phyloP scores from a whole-genome alignment of 2,329 filamentous ascomycete genomes.

The Fusarium sp. region DNA sequence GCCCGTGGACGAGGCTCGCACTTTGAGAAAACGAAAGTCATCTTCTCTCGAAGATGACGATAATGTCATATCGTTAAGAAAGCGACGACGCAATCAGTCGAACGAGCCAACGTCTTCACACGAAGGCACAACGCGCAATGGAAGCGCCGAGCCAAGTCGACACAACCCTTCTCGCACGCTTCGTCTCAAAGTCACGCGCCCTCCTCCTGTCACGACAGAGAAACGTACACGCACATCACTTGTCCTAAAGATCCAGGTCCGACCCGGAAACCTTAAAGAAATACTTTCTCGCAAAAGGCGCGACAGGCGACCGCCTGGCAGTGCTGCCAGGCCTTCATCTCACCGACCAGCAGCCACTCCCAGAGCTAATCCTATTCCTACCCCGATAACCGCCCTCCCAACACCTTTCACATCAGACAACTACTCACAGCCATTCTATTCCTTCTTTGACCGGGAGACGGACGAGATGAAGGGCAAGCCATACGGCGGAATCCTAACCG shows the following conservation, averaged over 20 bases:
- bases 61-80: slow-evolving; percentile 62
- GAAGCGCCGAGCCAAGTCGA: slow-evolving; percentile 46
- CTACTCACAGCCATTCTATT: slow-evolving; percentile 85
- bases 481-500: slow-evolving; percentile 92
- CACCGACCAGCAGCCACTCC: slow-evolving; percentile 42
- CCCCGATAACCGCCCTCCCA: slow-evolving; percentile 55
- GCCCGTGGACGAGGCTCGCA: slow-evolving; percentile 72
- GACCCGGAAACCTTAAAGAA: slow-evolving; percentile 54
- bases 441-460: slow-evolving; percentile 88
- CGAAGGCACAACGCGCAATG: slow-evolving; percentile 50
- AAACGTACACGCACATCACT: slow-evolving; percentile 51
- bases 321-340: slow-evolving; percentile 36
- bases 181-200: slow-evolving; percentile 62
- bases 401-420: slow-evolving; percentile 67
- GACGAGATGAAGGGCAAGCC: slow-evolving; percentile 94
- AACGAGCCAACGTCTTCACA: slow-evolving; percentile 54
- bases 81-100: slow-evolving; percentile 63
- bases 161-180: slow-evolving; percentile 67
- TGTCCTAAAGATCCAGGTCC: slow-evolving; percentile 52
- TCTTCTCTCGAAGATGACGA: slow-evolving; percentile 76
- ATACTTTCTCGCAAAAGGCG: slow-evolving; percentile 51
- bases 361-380: slow-evolving; percentile 28
- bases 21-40: slow-evolving; percentile 86
- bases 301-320: slow-evolving; percentile 44
- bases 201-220: slow-evolving; percentile 56